phyloP scores from a whole-genome alignment of 192 early-diverging fungal species.

The Linnemannia zychae region DNA sequence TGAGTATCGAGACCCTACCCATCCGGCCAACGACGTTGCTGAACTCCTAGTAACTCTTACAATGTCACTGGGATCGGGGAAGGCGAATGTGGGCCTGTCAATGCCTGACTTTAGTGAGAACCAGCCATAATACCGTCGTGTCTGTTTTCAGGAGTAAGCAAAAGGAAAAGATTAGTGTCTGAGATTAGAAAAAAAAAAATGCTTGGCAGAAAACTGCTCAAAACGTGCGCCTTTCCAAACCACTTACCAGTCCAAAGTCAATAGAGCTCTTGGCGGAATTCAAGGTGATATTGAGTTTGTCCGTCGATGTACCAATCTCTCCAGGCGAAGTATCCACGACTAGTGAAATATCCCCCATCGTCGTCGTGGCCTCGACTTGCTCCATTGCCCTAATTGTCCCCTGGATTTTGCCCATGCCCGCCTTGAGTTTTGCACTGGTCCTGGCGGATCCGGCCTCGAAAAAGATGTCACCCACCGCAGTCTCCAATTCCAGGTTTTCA shows the following conservation, averaged over 20 bases:
- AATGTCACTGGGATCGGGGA: not conserved
- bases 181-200: not conserved
- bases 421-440: not conserved
- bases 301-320: too few species aligned
- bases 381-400: not conserved
- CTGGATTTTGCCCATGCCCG: not conserved
- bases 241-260: constrained; percentile 9
- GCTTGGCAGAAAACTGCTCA: not conserved
- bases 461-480: not conserved
- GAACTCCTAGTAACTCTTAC: not conserved
- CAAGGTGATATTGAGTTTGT: not conserved
- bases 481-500: not conserved
- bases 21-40: not conserved
- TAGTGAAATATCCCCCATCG: not conserved
- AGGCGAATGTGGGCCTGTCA: not conserved
- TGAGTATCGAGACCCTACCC: not conserved
- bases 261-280: not conserved
- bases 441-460: not conserved
- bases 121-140: not conserved
- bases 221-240: not conserved
- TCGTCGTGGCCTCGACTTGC: not conserved
- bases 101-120: constrained; percentile 8
- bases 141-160: not conserved
- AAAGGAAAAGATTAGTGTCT: not conserved
- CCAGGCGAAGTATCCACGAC: not conserved